Percentiles rank a stretch among this genome's conserved stretches.
These are phyloP conservation scores for Nepenthes gracilis DNA, from an alignment of 148 eudicot genomes.

Conservation along the genomic window DNA sequence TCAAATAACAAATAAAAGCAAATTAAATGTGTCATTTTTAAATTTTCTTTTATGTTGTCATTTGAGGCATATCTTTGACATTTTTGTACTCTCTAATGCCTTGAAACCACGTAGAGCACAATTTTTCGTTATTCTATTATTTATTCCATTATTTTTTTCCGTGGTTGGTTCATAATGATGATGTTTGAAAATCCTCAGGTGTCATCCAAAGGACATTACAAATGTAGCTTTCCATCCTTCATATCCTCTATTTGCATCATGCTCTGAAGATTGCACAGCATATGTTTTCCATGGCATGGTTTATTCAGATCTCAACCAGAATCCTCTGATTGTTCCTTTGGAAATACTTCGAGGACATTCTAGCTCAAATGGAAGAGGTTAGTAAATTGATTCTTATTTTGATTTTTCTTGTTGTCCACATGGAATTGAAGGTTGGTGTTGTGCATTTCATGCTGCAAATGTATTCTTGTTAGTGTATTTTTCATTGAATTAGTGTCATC, in stretches of 20 bases:
- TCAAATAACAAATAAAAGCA: too few relatives aligned
- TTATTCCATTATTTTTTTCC: neutral
- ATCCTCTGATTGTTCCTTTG: slow-evolving; percentile 78
- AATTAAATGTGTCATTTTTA: too few relatives aligned
- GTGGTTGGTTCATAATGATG: neutral
- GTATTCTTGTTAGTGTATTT: too few relatives aligned
- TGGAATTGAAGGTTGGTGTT: too few relatives aligned
- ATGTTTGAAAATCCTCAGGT: slow-evolving; percentile 29
- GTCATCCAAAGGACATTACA: slow-evolving; percentile 72
- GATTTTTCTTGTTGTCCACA: neutral
- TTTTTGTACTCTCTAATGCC: neutral
- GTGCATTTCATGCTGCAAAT: too few relatives aligned
- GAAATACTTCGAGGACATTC: slow-evolving; percentile 73
- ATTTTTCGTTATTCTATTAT: neutral
- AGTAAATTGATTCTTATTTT: slow-evolving; percentile 8
- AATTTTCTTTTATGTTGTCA: too few relatives aligned
- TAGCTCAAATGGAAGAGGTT: slow-evolving; percentile 64
- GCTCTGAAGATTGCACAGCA: slow-evolving; percentile 87
- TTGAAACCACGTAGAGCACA: neutral
- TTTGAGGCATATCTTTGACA: neutral
- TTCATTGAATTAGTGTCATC: too few relatives aligned
- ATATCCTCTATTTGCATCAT: slow-evolving; percentile 84
- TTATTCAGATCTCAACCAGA: slow-evolving; percentile 82
- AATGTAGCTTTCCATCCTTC: slow-evolving; percentile 75
- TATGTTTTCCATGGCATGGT: slow-evolving; percentile 96